Base-by-base conservation (phyloP, 2,329 filamentous ascomycete species). In the Fusarium sp. region DNA sequence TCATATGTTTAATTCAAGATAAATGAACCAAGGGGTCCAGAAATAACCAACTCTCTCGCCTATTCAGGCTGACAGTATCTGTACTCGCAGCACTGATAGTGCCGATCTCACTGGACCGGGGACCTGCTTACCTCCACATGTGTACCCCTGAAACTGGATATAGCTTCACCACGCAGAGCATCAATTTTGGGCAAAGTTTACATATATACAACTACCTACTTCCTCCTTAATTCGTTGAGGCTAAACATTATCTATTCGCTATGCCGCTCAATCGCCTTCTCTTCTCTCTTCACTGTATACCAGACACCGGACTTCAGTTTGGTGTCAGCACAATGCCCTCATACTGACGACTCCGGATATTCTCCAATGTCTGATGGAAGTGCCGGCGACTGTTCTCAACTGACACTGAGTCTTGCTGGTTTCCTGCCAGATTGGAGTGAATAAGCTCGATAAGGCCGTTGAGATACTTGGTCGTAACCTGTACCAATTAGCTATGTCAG, bases 361-460 rank as follows among this genome's bases (percentile, higher is more conserved):
- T 97, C 65, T 97, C 94, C 74, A 99, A 83, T 7, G 96, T 99
- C 68, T 96, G 89, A 79, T 96, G 88, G 81, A 99, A 99, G 80
- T 99, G 96, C 75, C 93, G 93, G 78, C 91, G 92, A 66, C 96
- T 96, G 68, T 90, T 93, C 76, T 99, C 96, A 50, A 98, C 86
- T 22, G 90, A 91, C 0, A 90, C 87, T 32, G 92, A 92, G 73
- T 96, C 92, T 73, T 91, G 88, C 76, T 93, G 90, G 76, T 93
- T 96, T 57, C 91, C 94, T 70, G 91, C 90, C 32, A 99, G 85
- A 77, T 99, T 99, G 22, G 94, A 97, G 80, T 99, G 94, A 75
- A 99, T 98, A 67, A 99, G 88, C 81, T 99, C 96, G 76, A 99
- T 98, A 50, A 99, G 88, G 5, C 96, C 96, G 76, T 99, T 99